Percentiles rank a stretch among this genome's conserved stretches.
Conservation (phyloP, 805 yeast species). For the Kluyveromyces nonfermentans region DNA sequence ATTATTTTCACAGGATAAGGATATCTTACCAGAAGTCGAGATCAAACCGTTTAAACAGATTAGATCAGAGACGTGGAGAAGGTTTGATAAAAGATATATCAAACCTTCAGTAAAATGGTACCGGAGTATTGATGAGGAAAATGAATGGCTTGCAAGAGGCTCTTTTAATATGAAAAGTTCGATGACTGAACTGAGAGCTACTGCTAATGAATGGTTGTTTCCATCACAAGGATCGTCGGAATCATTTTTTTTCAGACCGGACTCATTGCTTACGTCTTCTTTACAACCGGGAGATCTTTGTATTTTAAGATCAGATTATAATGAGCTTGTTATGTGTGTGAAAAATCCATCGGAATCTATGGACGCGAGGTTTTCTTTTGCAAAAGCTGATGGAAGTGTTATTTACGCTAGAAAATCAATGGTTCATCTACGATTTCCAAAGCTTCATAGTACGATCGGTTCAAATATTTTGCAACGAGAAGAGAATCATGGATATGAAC, state of each 20-base stretch:
- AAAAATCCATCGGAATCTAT: conserved; percentile 40
- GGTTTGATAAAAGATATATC: conserved; percentile 15
- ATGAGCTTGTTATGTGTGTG: conserved; percentile 45
- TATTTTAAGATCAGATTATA: conserved; percentile 36
- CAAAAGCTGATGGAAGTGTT: conserved; percentile 49
- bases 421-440: conserved; percentile 47
- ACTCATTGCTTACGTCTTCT: conserved; percentile 8
- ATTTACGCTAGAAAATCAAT: conserved; percentile 36
- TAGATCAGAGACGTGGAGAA: conserved; percentile 10
- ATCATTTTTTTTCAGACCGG: conserved; percentile 6
- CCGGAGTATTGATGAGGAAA: conserved; percentile 1
- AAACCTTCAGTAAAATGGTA: conserved; percentile 23
- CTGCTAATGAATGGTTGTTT: not conserved
- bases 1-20: conserved; percentile 19
- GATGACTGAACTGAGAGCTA: not conserved
- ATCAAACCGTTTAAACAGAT: conserved; percentile 18
- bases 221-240: not conserved
- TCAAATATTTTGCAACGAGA: conserved; percentile 14
- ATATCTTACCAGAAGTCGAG: conserved; percentile 21
- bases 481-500: conserved; percentile 16
- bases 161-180: not conserved
- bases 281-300: conserved; percentile 56
- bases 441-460: conserved; percentile 14
- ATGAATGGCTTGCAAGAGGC: not conserved
- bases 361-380: conserved; percentile 49